Conservation (phyloP, 331 rosid genomes). For the Ulmus americana region DNA sequence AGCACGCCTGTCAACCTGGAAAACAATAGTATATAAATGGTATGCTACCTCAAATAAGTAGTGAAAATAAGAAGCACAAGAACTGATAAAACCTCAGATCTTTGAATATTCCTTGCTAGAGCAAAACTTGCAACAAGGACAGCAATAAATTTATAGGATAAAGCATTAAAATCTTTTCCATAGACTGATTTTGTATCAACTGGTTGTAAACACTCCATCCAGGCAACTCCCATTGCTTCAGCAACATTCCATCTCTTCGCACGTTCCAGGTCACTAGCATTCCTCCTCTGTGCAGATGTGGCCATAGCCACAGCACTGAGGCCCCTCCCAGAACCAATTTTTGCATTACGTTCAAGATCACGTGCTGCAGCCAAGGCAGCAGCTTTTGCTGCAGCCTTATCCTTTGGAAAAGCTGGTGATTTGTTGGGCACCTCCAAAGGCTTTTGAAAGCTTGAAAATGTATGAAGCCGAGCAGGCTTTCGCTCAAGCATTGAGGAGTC, state of each 20-base stretch:
- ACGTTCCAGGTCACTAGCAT: conserved; percentile 74
- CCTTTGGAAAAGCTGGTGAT: conserved; percentile 66
- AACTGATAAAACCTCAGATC: conserved; percentile 74
- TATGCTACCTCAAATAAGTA: conserved; percentile 23
- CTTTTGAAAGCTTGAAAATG: conserved; percentile 93
- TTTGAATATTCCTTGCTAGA: conserved; percentile 85
- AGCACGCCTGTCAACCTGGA: conserved; percentile 84
- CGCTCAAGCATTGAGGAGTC: conserved; percentile 81
- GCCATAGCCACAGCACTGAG: conserved; percentile 99
- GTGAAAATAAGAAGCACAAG: conserved; percentile 24
- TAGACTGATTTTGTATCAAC: conserved; percentile 89
- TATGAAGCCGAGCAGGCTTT: conserved; percentile 64
- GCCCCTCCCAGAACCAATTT: conserved; percentile 96
- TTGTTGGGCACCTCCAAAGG: conserved; percentile 53
- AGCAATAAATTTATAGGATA: conserved; percentile 83
- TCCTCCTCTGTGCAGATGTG: conserved; percentile 90
- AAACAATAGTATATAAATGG: conserved; percentile 29
- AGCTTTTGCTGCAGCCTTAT: conserved; percentile 92
- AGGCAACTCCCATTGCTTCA: conserved; percentile 99
- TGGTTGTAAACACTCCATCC: conserved; percentile 98
- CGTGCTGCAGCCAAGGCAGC: conserved; percentile 97
- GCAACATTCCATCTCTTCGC: conserved; percentile 79
- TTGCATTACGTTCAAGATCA: conserved; percentile 71
- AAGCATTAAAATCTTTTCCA: conserved; percentile 89
- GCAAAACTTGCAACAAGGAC: conserved; percentile 97